A percentile compares a stretch with the other conserved stretches of the same genome.
These are phyloP conservation scores for Neopestalotiopsis sp. DNA, from an alignment of 2,329 filamentous ascomycete species.

Conservation along the genomic window DNA sequence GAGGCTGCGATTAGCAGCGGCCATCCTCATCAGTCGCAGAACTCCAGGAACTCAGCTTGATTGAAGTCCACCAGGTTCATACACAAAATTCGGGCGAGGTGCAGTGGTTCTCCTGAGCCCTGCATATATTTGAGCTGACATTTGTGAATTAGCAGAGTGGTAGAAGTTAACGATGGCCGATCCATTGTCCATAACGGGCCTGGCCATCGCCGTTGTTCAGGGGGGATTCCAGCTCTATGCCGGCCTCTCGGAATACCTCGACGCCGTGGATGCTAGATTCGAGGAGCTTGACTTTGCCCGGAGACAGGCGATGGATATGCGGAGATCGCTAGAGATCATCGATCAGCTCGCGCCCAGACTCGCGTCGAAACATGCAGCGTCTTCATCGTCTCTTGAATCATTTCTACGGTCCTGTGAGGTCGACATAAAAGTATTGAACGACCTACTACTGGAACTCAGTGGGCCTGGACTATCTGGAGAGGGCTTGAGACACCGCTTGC, in stretches of 20 bases:
- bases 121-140: neutral
- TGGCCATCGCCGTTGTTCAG: neutral
- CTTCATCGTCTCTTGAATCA: neutral
- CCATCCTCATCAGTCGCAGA: neutral
- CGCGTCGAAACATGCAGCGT: neutral
- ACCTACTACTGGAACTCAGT: neutral
- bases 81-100: neutral
- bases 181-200: neutral
- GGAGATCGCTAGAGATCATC: constrained; percentile 6
- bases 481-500: neutral
- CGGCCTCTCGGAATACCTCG: neutral
- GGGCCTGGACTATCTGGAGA: neutral
- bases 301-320: neutral
- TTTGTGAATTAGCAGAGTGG: neutral
- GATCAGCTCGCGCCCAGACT: neutral
- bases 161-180: neutral
- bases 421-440: neutral
- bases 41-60: neutral
- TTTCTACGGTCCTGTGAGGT: neutral
- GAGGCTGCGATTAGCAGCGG: neutral
- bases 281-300: constrained; percentile 9
- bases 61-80: neutral
- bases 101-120: neutral
- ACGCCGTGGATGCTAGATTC: neutral
- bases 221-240: neutral